Conservation (phyloP, 768 basidiomycete species). For the Agrocybe praecox region DNA sequence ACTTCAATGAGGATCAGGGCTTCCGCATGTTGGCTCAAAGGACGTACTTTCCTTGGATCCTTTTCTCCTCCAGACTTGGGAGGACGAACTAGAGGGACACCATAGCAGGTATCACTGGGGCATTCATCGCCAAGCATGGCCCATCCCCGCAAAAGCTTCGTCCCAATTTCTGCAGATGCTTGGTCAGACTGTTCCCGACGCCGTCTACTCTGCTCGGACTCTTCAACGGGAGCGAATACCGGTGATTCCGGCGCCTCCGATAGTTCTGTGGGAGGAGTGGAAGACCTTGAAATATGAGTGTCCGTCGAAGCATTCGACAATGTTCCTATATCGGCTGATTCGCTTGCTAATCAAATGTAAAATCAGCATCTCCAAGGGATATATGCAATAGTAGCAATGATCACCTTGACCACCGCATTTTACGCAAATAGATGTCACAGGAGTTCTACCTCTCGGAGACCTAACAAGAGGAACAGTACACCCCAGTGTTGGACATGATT, state of each 20-base stretch:
- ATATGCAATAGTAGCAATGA: slow-evolving; percentile 28
- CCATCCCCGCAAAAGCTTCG: slow-evolving; percentile 79
- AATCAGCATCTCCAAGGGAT: not conserved
- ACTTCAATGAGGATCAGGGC: slow-evolving; percentile 1
- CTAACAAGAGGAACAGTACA: slow-evolving; percentile 76
- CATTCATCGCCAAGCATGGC: slow-evolving; percentile 92
- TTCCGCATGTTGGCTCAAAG: not conserved
- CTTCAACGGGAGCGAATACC: slow-evolving; percentile 61
- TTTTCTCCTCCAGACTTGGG: slow-evolving; percentile 63
- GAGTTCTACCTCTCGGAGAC: slow-evolving; percentile 56
- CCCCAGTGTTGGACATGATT: slow-evolving; percentile 52
- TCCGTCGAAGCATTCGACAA: slow-evolving; percentile 40
- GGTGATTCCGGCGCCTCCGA: slow-evolving; percentile 65
- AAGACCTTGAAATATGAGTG: slow-evolving; percentile 59
- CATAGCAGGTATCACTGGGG: slow-evolving; percentile 66
- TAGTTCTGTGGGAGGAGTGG: slow-evolving; percentile 80
- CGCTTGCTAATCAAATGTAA: not conserved
- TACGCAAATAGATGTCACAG: slow-evolving; percentile 58
- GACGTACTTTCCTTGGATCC: slow-evolving; percentile 65
- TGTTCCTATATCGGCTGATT: slow-evolving; percentile 5
- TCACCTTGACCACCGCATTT: slow-evolving; percentile 50
- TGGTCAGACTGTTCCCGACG: slow-evolving; percentile 81
- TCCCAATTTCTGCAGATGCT: slow-evolving; percentile 81
- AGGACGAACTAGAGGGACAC: slow-evolving; percentile 82
- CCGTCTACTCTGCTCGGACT: slow-evolving; percentile 64